Evolutionary conservation across 2,329 filamentous ascomycete genomes (phyloP), one percentile per base, ranked within the genome.

Genomic region (Trichoderma arundinaceum): DNA sequence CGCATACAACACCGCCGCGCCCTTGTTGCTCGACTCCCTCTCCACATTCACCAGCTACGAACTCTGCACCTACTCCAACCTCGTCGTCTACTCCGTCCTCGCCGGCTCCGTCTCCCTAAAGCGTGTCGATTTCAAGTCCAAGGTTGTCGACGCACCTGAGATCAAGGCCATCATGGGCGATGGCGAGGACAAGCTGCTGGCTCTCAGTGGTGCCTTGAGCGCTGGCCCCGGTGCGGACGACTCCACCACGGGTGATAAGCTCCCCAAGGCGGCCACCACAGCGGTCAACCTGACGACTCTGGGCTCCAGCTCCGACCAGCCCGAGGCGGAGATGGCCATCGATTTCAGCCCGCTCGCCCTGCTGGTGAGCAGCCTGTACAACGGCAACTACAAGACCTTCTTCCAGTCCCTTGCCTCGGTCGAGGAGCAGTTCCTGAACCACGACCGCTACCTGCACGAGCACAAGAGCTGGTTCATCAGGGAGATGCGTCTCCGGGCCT

Each of bases 41-140:
- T 97, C 94, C 33, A 99, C 95, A 22, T 99, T 99, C 79, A 99
- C 95, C 68, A 97, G 93, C 78, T 97, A 97, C 82, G 95, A 99
- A 80, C 88, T 99, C 57, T 99, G 95, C 88, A 94, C 90, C 71
- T 99, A 99, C 83, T 97, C 93, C 66, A 91, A 88, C 68, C 87
- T 99, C 28, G 95, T 99, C 59, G 89, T 97, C 65, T 99, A 98
- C 82, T 93, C 95, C 1, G 94, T 98, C 22, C 88, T 99, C 39
- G 93, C 95, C 41, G 95, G 95, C 66, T 96, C 94, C 7, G 90
- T 98, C 28, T 95, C 94, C 52, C 86, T 99, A 65, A 97, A 97
- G 83, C 91, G 95, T 56, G 92, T 97, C 39, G 95, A 99, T 79
- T 99, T 99, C 86, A 99, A 99, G 84, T 92, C 92, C 70, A 98